These are phyloP conservation scores for Monilinia fructigena DNA, from an alignment of 2,329 filamentous ascomycete species.

Conservation along the genomic window DNA sequence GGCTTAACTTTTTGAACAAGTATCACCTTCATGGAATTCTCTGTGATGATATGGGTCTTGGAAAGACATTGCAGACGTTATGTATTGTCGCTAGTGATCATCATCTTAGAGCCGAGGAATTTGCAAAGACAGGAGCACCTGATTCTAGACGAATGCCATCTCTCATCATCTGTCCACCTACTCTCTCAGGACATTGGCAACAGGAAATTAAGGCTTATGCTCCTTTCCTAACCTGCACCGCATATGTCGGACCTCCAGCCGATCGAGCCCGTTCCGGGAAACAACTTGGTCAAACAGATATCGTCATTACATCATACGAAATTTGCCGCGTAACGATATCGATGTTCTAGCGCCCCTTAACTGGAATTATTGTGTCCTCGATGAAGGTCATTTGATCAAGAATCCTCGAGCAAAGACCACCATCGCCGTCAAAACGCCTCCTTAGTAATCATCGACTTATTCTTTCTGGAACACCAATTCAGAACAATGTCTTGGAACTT, in stretches of 20 bases:
- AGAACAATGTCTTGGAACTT: constrained; percentile 94
- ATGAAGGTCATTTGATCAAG: constrained; percentile 98
- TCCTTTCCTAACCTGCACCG: constrained; percentile 84
- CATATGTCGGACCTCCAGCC: constrained; percentile 85
- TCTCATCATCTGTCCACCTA: constrained; percentile 93
- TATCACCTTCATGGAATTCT: constrained; percentile 98
- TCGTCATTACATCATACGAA: constrained; percentile 97
- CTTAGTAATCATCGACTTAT: constrained; percentile 93
- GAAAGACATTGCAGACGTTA: constrained; percentile 94
- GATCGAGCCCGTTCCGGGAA: constrained; percentile 73
- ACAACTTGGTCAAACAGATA: constrained; percentile 73
- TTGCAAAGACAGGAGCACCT: constrained; percentile 72
- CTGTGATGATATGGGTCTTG: constrained; percentile 98
- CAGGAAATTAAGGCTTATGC: constrained; percentile 96
- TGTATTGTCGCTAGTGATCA: constrained; percentile 98
- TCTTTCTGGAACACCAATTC: constrained; percentile 93
- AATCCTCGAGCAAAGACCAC: constrained; percentile 97
- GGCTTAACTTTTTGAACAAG: constrained; percentile 96
- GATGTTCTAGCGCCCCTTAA: constrained; percentile 77
- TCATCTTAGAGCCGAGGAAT: constrained; percentile 88
- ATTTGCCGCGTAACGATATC: constrained; percentile 96
- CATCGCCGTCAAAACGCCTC: constrained; percentile 87
- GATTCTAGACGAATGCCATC: constrained; percentile 82
- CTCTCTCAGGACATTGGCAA: constrained; percentile 96
- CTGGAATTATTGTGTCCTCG: constrained; percentile 97